Evolutionary conservation across 805 yeast genomes (phyloP).

Genomic region (Zygotorulaspora sp.): DNA sequence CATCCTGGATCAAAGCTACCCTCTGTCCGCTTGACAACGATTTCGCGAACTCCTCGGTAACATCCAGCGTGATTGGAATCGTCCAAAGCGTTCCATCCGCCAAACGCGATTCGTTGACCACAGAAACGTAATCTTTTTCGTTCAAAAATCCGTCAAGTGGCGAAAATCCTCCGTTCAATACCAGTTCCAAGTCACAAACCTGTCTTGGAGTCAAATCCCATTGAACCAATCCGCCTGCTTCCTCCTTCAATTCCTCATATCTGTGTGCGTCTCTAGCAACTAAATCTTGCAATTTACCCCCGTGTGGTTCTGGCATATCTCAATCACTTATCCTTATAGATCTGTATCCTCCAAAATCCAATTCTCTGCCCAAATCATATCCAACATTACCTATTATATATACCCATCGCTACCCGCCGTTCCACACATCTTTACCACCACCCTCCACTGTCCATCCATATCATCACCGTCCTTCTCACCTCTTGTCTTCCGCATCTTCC

Average conservation of each 20-base stretch:
- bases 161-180: conserved; percentile 90
- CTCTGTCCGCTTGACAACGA: conserved; percentile 51
- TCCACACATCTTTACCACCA: too few relatives aligned
- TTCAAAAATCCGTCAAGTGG: conserved; percentile 66
- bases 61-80: conserved; percentile 88
- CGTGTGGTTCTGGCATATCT: conserved; percentile 87
- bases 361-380: too few relatives aligned
- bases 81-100: conserved; percentile 80
- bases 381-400: too few relatives aligned
- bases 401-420: too few relatives aligned
- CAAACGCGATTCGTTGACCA: conserved; percentile 64
- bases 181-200: conserved; percentile 87
- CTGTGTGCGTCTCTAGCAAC: conserved; percentile 72
- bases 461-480: too few relatives aligned
- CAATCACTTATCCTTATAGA: too few relatives aligned
- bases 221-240: conserved; percentile 42
- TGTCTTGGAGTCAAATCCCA: conserved; percentile 71
- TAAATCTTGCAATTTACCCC: conserved; percentile 83
- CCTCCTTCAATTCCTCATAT: conserved; percentile 51
- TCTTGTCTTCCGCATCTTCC: too few relatives aligned
- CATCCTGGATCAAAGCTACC: conserved; percentile 74
- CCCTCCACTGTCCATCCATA: too few relatives aligned
- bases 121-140: conserved; percentile 59
- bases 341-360: too few relatives aligned
- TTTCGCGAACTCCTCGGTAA: conserved; percentile 47